Base-by-base conservation (phyloP, 257 asterid genomes). In the Cynanchum wilfordii region DNA sequence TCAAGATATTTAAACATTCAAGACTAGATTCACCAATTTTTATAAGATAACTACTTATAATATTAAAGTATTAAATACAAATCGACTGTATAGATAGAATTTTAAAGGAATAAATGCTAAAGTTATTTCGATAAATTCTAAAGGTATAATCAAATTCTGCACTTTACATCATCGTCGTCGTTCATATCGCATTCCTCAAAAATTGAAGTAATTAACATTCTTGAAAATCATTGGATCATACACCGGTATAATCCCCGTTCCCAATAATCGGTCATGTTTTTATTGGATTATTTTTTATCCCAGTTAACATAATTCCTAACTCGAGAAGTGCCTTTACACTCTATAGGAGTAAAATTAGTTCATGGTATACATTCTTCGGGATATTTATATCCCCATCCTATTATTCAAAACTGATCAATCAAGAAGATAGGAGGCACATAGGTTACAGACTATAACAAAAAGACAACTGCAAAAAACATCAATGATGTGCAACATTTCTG, bases 331-430 rank as follows among this genome's bases (percentile, higher is more conserved):
- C 30, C 70, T 64, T 73, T 29, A 74, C 86, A 75, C 81, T 82
- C 82, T 56, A 78, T 64, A 71, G 13, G 72, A 79, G 76, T 76
- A 84, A 82, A 78, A 60, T 47, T 63, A 71, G 72, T 25, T 79
- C 51, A 20, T 40, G 59, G 27, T 20, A n/a, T 67, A 62, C 36
- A 29, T 30, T 29, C 44, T n/a, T n/a, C 2, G 12, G 67, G 67
- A 16, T 16, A 62, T 20, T 7, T 1, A 27, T 15, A 30, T n/a
- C 17, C 67, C 66, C 25, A 17, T 10, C 49, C 68, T 63, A 19
- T 63, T 63, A 64, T 64, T 64, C 29, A 36, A 64, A 64, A 64
- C 33, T 64, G 24, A 64, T 74, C 73, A 62, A 72, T n/a, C 52
- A 20, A 38, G 67, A 72, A 80, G 68, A 82, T 30, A 73, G 64